Percentiles rank a stretch among this genome's conserved stretches.
These are phyloP conservation scores for Radiomyces spectabilis DNA, from an alignment of 192 early-diverging fungal genomes.

Conservation along the genomic window DNA sequence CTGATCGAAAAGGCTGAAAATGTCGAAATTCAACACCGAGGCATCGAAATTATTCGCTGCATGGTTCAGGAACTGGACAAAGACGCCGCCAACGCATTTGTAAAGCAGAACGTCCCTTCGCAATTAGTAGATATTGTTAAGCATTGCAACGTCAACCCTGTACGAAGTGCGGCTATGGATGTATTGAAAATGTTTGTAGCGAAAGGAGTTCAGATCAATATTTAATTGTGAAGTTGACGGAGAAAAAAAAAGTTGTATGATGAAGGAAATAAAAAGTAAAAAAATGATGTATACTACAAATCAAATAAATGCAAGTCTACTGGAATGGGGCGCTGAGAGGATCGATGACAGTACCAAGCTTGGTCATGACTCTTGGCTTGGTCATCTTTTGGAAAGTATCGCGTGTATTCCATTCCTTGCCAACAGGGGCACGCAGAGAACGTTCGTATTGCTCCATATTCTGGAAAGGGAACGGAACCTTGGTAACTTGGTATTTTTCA, in stretches of 20 bases:
- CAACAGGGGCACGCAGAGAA: slow-evolving; percentile 76
- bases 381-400: slow-evolving; percentile 63
- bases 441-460: slow-evolving; percentile 85
- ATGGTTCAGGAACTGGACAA: slow-evolving; percentile 39
- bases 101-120: slow-evolving; percentile 33
- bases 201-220: slow-evolving; percentile 32
- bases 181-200: slow-evolving; percentile 43
- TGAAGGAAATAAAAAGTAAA: slow-evolving; percentile 1
- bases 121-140: slow-evolving; percentile 41
- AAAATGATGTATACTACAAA: background rate
- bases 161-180: slow-evolving; percentile 47
- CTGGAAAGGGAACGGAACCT: slow-evolving; percentile 81
- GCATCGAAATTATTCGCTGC: slow-evolving; percentile 65
- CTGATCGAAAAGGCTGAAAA: slow-evolving; percentile 43
- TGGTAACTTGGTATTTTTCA: slow-evolving; percentile 60
- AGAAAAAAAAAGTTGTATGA: slow-evolving; percentile 1
- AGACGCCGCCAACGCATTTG: slow-evolving; percentile 38
- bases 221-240: too few species aligned
- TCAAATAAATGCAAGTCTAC: slow-evolving; percentile 9
- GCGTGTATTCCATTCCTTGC: slow-evolving; percentile 93
- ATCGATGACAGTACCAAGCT: slow-evolving; percentile 81
- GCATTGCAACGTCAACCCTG: slow-evolving; percentile 34
- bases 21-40: slow-evolving; percentile 64
- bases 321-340: slow-evolving; percentile 68
- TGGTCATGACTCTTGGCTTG: slow-evolving; percentile 76